Conservation (phyloP, 129 eudicot species). For the Centaurea solstitialis region DNA sequence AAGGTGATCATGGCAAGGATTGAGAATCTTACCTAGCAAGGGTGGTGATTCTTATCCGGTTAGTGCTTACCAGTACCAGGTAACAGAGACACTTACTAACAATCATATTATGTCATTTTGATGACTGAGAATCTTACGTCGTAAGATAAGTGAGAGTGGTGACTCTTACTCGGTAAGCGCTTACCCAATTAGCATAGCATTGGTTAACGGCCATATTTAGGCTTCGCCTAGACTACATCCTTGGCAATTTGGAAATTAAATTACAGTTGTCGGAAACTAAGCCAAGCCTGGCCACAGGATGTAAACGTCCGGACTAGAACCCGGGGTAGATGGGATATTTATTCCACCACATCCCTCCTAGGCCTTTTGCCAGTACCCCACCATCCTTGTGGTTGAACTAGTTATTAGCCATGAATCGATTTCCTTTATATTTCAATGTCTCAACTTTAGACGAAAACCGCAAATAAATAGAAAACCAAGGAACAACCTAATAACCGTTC, state of each 20-base stretch:
- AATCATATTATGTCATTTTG: background rate
- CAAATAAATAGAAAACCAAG: no score
- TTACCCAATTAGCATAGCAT: background rate
- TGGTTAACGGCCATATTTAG: background rate
- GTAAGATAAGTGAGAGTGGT: background rate
- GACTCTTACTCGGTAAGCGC: background rate
- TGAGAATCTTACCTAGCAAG: background rate
- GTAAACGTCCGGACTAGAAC: no score
- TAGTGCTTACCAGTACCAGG: background rate
- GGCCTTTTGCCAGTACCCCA: no score
- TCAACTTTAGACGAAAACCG: no score
- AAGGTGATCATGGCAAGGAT: background rate
- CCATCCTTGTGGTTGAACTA: no score
- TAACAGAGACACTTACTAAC: background rate
- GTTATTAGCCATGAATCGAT: background rate
- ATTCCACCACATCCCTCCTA: no score
- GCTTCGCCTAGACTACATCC: no score
- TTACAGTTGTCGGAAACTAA: no score
- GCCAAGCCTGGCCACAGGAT: no score
- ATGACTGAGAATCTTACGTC: background rate
- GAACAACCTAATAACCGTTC: no score
- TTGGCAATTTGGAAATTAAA: no score
- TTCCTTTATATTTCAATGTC: constrained; percentile 20
- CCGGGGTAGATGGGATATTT: no score
- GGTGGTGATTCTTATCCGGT: background rate